Evolutionary conservation across 208 protist genomes (phyloP).

Genomic region (Endotrypanum monterogeii): DNA sequence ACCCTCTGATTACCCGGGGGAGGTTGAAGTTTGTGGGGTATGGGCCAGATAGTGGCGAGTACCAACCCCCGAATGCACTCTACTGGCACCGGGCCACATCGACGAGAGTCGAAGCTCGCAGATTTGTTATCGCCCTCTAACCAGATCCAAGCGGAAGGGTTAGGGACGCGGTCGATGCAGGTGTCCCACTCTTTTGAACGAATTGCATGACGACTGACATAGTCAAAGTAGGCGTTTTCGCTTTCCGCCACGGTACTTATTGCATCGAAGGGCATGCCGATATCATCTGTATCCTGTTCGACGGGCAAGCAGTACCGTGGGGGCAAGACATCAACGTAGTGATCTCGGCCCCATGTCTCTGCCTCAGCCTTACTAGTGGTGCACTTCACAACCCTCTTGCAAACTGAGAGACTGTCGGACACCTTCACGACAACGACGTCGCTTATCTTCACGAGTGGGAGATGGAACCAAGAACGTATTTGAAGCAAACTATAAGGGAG

Average conservation of each 20-base stretch:
- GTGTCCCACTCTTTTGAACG: conserved; percentile 73
- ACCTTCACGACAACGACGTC: conserved; percentile 81
- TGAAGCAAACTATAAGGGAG: conserved; percentile 57
- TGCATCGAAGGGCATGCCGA: not conserved
- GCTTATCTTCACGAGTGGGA: conserved; percentile 35
- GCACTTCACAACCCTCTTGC: conserved; percentile 70
- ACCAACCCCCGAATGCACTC: conserved; percentile 76
- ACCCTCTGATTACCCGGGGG: too few relatives aligned
- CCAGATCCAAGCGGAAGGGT: conserved; percentile 70
- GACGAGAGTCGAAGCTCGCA: conserved; percentile 78
- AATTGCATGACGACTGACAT: conserved; percentile 24
- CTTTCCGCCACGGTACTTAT: not conserved
- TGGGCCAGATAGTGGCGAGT: conserved; percentile 43
- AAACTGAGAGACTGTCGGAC: conserved; percentile 61
- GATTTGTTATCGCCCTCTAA: conserved; percentile 81
- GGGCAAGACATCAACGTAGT: conserved; percentile 44
- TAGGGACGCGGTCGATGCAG: conserved; percentile 44
- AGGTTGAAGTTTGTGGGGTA: conserved; percentile 10
- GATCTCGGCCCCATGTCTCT: conserved; percentile 39
- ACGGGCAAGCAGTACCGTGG: conserved; percentile 19
- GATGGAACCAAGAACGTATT: conserved; percentile 28
- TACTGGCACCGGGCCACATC: conserved; percentile 63
- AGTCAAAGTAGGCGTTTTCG: conserved; percentile 34
- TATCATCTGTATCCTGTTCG: conserved; percentile 3
- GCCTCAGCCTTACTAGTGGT: conserved; percentile 37